Evolutionary conservation across 371 early-diverging fungal species (phyloP).

Genomic region (Lichtheimia ornata): DNA sequence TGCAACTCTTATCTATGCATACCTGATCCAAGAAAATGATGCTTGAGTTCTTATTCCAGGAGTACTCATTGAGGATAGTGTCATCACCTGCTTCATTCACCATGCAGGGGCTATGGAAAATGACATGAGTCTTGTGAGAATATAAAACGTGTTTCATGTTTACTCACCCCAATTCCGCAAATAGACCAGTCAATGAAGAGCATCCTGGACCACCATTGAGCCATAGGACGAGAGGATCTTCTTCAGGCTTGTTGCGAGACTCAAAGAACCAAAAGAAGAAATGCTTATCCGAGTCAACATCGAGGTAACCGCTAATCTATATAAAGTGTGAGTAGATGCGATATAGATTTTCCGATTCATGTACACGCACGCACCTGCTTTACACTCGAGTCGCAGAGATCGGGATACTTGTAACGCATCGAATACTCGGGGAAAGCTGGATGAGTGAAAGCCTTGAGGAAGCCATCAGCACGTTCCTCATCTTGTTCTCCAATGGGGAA

Average conservation of each 20-base stretch:
- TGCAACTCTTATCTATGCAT: neutral
- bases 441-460: conserved; percentile 37
- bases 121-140: neutral
- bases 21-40: conserved; percentile 84
- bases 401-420: conserved; percentile 62
- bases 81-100: conserved; percentile 61
- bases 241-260: conserved; percentile 68
- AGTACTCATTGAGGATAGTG: conserved; percentile 56
- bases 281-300: conserved; percentile 60
- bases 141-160: neutral
- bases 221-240: conserved; percentile 84
- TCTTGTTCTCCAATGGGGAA: neutral
- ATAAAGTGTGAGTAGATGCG: neutral
- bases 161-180: conserved; percentile 75
- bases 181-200: conserved; percentile 72
- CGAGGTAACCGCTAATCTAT: conserved; percentile 59
- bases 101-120: conserved; percentile 56
- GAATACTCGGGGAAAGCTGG: conserved; percentile 72
- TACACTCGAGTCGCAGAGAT: conserved; percentile 74
- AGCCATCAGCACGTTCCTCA: neutral
- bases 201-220: conserved; percentile 89
- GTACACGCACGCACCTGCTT: conserved; percentile 53
- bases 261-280: conserved; percentile 94
- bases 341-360: neutral
- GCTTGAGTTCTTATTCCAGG: conserved; percentile 84